Conservation (phyloP, 2,329 filamentous ascomycete species). For the Arthrocladium fulminans region DNA sequence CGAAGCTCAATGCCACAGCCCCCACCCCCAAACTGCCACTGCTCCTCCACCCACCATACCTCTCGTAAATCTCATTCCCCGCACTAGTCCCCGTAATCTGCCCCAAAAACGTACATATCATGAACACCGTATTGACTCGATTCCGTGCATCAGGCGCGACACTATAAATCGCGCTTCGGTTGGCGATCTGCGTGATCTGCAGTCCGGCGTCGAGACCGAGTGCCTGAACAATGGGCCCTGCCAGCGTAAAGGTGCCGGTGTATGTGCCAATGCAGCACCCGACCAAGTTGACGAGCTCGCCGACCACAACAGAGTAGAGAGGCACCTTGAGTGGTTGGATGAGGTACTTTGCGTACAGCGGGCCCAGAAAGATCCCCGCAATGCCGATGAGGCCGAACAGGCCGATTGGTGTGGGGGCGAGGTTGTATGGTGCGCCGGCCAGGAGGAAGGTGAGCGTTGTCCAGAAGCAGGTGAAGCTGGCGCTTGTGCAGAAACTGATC, state of each 20-base stretch:
- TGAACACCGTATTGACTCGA: slow-evolving; percentile 72
- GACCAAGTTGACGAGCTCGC: slow-evolving; percentile 48
- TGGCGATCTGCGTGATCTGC: slow-evolving; percentile 66
- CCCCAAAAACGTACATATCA: slow-evolving; percentile 65
- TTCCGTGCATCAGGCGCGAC: slow-evolving; percentile 65
- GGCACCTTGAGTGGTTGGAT: slow-evolving; percentile 60
- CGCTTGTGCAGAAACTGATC: slow-evolving; percentile 53
- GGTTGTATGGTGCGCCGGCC: slow-evolving; percentile 59
- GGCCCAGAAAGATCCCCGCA: slow-evolving; percentile 56
- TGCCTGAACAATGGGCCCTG: slow-evolving; percentile 64
- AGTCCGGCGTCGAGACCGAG: slow-evolving; percentile 62
- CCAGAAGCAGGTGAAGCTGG: slow-evolving; percentile 60
- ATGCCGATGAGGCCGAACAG: slow-evolving; percentile 73
- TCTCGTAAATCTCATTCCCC: slow-evolving; percentile 48
- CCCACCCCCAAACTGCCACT: slow-evolving; percentile 50
- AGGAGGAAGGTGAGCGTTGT: slow-evolving; percentile 74
- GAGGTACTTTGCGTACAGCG: slow-evolving; percentile 59
- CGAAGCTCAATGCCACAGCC: slow-evolving; percentile 42
- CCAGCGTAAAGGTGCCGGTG: slow-evolving; percentile 55
- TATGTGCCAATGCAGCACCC: slow-evolving; percentile 62
- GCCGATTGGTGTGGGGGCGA: slow-evolving; percentile 59
- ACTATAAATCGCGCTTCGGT: slow-evolving; percentile 59
- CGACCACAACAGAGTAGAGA: slow-evolving; percentile 57
- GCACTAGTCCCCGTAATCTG: slow-evolving; percentile 63
- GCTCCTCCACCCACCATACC: slow-evolving; percentile 51